Conservation (phyloP, 192 early-diverging fungal genomes). For the Coemansia erecta region DNA sequence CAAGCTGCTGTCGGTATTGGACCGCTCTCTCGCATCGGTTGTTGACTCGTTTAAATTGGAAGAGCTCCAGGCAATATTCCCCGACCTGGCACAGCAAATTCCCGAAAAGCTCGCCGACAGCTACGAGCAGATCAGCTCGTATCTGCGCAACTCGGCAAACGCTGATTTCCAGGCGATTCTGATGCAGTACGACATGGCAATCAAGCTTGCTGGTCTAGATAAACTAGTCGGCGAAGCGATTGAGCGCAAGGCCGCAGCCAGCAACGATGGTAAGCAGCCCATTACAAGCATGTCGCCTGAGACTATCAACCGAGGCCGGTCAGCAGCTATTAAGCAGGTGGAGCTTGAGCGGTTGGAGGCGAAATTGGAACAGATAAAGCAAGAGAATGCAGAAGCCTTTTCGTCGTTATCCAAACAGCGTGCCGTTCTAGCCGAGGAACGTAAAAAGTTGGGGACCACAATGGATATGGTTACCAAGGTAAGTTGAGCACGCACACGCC, state of each 20-base stretch:
- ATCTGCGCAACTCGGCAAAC: conserved; percentile 49
- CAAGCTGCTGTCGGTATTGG: conserved; percentile 47
- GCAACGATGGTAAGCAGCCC: conserved; percentile 5
- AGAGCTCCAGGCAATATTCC: conserved; percentile 34
- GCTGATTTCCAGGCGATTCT: conserved; percentile 48
- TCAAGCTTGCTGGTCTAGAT: conserved; percentile 38
- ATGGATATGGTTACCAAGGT: conserved; percentile 18
- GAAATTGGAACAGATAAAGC: conserved; percentile 21
- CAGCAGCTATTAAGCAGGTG: conserved; percentile 34
- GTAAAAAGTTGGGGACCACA: conserved; percentile 15
- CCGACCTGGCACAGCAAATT: conserved; percentile 43
- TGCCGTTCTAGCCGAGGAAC: conserved; percentile 15
- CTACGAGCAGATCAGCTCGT: conserved; percentile 50
- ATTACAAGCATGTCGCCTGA: conserved; percentile 38
- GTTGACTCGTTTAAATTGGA: conserved; percentile 44
- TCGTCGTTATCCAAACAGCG: conserved; percentile 14
- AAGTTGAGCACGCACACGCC: neutral
- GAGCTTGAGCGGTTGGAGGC: conserved; percentile 34
- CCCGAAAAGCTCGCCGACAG: conserved; percentile 45
- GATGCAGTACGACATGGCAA: conserved; percentile 51
- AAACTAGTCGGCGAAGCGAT: conserved; percentile 34
- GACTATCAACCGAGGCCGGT: conserved; percentile 37
- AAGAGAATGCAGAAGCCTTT: conserved; percentile 25
- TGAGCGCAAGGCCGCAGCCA: conserved; percentile 20
- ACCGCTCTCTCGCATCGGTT: conserved; percentile 49